Evolutionary conservation across 768 basidiomycete species (phyloP).

Genomic region (Pisolithus microcarpus): DNA sequence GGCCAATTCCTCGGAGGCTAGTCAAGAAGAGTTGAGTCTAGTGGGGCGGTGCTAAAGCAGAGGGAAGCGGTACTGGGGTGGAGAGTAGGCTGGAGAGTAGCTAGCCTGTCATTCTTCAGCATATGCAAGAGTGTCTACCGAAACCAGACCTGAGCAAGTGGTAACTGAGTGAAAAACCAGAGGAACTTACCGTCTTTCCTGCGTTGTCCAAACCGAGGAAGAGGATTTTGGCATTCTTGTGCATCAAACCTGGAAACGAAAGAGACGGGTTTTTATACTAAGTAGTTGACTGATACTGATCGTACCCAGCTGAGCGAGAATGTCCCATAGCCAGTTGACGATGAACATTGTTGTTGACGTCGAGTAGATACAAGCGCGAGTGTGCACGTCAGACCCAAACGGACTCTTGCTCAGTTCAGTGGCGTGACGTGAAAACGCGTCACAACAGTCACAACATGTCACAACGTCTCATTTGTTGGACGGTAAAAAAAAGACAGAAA

Average conservation of each 20-base stretch:
- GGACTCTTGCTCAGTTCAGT: slow-evolving; percentile 9
- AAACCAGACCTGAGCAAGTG: slow-evolving; percentile 3
- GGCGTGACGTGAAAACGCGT: slow-evolving; percentile 8
- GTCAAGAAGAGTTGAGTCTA: slow-evolving; percentile 6
- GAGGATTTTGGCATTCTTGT: slow-evolving; percentile 99
- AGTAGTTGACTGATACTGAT: slow-evolving; percentile 3
- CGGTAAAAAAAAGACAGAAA: too few relatives aligned
- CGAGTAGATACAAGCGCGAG: slow-evolving; percentile 10
- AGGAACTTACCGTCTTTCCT: slow-evolving; percentile 81
- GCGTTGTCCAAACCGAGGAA: slow-evolving; percentile 99
- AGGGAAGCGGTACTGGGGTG: slow-evolving; percentile 76
- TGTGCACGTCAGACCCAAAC: slow-evolving; percentile 14
- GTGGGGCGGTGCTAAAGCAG: background rate
- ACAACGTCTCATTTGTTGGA: too few relatives aligned
- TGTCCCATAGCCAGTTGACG: slow-evolving; percentile 94
- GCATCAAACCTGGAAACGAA: slow-evolving; percentile 58
- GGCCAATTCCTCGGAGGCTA: slow-evolving; percentile 97
- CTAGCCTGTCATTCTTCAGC: slow-evolving; percentile 98
- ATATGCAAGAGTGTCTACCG: slow-evolving; percentile 90
- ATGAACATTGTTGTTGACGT: slow-evolving; percentile 57
- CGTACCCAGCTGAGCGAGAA: slow-evolving; percentile 88
- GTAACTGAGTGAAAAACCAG: background rate
- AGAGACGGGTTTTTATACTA: slow-evolving; percentile 2
- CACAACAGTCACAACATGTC: too few relatives aligned
- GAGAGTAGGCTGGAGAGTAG: slow-evolving; percentile 94